Percentiles rank a stretch among this genome's conserved stretches.
phyloP scores from a whole-genome alignment of 805 yeast genomes.

The Candida quercuum region DNA sequence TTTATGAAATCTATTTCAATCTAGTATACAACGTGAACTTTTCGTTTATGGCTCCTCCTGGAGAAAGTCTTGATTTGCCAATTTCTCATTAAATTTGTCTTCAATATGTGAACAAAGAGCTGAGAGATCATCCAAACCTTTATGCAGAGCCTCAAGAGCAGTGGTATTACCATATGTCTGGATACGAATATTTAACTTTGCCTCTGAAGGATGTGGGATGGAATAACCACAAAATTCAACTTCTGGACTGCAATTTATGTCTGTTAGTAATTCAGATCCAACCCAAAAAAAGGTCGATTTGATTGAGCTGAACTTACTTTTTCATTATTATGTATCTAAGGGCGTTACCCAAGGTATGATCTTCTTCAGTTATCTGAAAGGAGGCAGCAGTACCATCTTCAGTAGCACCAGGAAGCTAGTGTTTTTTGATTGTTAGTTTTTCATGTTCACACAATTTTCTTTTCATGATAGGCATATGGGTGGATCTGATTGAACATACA shows the following conservation, averaged over 20 bases:
- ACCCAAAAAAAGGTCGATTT: too few relatives aligned
- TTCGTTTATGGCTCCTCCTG: slow-evolving; percentile 40
- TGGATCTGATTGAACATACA: too few relatives aligned
- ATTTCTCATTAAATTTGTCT: slow-evolving; percentile 64
- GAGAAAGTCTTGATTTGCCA: slow-evolving; percentile 48
- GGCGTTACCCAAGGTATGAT: slow-evolving; percentile 94
- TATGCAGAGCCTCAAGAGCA: slow-evolving; percentile 88
- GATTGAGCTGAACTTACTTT: slow-evolving; percentile 36
- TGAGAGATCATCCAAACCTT: slow-evolving; percentile 81
- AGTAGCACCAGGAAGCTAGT: slow-evolving; percentile 70
- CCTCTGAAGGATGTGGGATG: slow-evolving; percentile 96
- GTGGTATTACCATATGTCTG: slow-evolving; percentile 86
- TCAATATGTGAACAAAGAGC: slow-evolving; percentile 83
- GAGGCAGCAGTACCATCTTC: slow-evolving; percentile 95
- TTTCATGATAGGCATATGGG: too few relatives aligned
- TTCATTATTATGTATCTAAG: slow-evolving; percentile 93
- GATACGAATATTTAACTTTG: slow-evolving; percentile 81
- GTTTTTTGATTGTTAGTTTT: neutral
- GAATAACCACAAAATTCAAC: slow-evolving; percentile 98
- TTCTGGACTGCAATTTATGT: slow-evolving; percentile 51
- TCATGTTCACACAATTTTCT: too few relatives aligned
- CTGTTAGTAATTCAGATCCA: too few relatives aligned
- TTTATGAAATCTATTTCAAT: too few relatives aligned
- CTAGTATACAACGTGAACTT: neutral
- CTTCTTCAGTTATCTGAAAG: slow-evolving; percentile 89